Base-by-base conservation (phyloP, 2,329 filamentous ascomycete species). In the Scytalidium lignicola region DNA sequence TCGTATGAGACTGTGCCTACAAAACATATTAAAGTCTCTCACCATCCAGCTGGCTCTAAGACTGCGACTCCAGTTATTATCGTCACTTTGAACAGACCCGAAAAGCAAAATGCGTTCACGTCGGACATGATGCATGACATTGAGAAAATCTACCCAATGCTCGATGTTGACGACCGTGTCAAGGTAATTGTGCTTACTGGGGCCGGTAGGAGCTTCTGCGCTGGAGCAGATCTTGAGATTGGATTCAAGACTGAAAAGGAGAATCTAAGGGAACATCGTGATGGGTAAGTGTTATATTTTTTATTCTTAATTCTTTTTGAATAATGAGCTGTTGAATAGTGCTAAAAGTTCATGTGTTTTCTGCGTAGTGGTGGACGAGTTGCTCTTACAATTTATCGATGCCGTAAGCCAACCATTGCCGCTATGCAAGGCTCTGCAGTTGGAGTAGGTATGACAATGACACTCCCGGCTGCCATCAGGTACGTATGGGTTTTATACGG, bases 71-170 rank as follows among this genome's bases (percentile, higher is more conserved):
- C 76, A 17, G 74, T 86, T 48, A 71, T 88, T 43, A 65, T 86
- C 55, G 63, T 86, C 26, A 78, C 77, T 3, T 74, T 88, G 23
- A 74, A 85, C 66, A 79, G 85, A 21, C 84, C 83, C 0, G 65
- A 71, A n/a, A 80, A 80, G 52, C 74, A 82, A 66, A 88, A 88
- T 74, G 83, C 80, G 54, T 87, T 87, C 67, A 87, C 81, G 1
- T 67, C 72, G 17, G 71, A 68, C 6, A 86, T 87, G 80, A 78
- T 78, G 59, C 61, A 68, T 21, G 83, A 85, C 58, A 70, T 88
- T 29, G 74, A 80, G 51, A 56, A 68, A 7, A 79, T 78, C 43
- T 77, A 76, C 59, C 61, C 66, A 49, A 62, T 73, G 21, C 67
- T 82, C 22, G 76, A 78, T 32, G 51, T 63, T 18, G 79, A 82